Base-by-base conservation (phyloP, 257 asterid genomes). In the Solanum ossicruentum region DNA sequence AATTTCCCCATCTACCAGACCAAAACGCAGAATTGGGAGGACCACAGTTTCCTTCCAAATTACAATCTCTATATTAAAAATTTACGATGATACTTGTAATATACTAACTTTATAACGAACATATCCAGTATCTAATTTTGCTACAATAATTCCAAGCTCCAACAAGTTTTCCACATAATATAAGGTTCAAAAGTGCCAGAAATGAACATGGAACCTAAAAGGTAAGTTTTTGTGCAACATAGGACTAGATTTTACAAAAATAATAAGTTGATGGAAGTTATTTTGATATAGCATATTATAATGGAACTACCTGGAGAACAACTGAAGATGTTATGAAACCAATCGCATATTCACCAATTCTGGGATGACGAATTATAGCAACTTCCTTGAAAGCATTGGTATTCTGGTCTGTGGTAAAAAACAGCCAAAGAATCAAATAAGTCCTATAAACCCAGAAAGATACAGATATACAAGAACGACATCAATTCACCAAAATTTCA, bases 321-420 rank as follows among this genome's bases (percentile, higher is more conserved):
- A 95, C 93, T 45, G 98, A 86, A 28, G 98, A 95, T 45, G 98
- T 95, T 58, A 95, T 93, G 87, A 95, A 95, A 84, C 98, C 98
- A 36, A 93, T 81, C 47, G 95, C 98, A 88, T 95, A 95, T 93
- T 95, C 98, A 84, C 98, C 98, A 86, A 91, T 90, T 89, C 98
- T 98, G 85, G 98, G 98, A 91, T 95, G 98, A 11, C 96, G 97
- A 56, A 95, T 92, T 83, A 95, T 95, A 61, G 98, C 98, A 41
- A 95, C 98, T 89, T 95, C 98, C 95, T 95, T 95, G 93, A 95
- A 95, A 87, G 98, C 98, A 84, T 94, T 92, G 75, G 97, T 93
- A 84, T 95, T 90, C 86, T 95, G 97, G 87, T 95, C 98, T 93
- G 95, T 18, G 54, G 52, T 8, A 66, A 10, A 85, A 85, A 72